These are phyloP conservation scores for Vaucheria bursata DNA, from an alignment of 352 stramenopile genomes.

Conservation along the genomic window DNA sequence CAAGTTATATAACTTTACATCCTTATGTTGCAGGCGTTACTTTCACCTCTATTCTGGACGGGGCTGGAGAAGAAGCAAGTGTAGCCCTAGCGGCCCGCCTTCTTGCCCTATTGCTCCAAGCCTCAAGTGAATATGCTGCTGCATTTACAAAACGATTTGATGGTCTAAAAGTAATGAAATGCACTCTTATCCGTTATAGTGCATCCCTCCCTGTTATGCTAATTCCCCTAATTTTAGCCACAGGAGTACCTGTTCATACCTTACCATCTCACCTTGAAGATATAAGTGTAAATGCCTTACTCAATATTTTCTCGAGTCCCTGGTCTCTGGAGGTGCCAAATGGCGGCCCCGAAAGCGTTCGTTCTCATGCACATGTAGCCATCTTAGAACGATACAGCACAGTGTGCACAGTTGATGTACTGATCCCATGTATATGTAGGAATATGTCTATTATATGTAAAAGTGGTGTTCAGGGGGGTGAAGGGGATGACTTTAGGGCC, in stretches of 20 bases:
- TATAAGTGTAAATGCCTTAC: slow-evolving; percentile 17
- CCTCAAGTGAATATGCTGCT: slow-evolving; percentile 23
- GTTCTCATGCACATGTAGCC: neutral
- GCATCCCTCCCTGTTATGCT: slow-evolving; percentile 41
- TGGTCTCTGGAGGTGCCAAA: slow-evolving; percentile 30
- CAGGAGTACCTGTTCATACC: slow-evolving; percentile 26
- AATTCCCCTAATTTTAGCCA: slow-evolving; percentile 26
- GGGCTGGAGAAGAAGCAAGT: slow-evolving; percentile 31
- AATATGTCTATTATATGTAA: neutral
- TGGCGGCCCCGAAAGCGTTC: slow-evolving; percentile 8
- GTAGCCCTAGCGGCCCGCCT: slow-evolving; percentile 32
- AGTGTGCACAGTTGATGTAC: slow-evolving; percentile 23
- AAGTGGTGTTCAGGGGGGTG: neutral
- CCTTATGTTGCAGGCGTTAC: no score
- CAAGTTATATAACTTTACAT: no score
- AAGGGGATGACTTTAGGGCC: slow-evolving; percentile 14
- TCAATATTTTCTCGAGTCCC: no score
- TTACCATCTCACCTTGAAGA: slow-evolving; percentile 22
- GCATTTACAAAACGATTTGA: slow-evolving; percentile 17
- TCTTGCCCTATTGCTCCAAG: slow-evolving; percentile 35
- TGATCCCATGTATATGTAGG: slow-evolving; percentile 28
- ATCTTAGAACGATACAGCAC: slow-evolving; percentile 1
- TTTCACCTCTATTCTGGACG: slow-evolving; percentile 43
- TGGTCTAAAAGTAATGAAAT: slow-evolving; percentile 29
- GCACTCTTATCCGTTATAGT: slow-evolving; percentile 32